A percentile compares a stretch with the other conserved stretches of the same genome.
Conservation (phyloP, 176 grass and related monocot genomes). For the Paspalum vaginatum region DNA sequence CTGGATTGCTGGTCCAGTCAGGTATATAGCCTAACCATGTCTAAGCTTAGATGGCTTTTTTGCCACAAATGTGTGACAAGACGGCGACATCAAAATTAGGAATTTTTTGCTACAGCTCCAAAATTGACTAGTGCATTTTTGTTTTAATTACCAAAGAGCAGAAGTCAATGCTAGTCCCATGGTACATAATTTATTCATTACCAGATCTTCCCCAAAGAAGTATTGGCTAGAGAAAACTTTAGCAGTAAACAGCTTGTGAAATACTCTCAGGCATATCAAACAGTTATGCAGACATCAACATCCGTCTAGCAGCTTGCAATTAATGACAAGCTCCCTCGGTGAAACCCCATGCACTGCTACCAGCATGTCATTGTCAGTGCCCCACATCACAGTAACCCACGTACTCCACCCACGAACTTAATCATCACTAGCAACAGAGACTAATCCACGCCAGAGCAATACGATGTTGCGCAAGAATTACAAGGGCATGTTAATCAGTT, state of each 20-base stretch:
- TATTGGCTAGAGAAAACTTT: not conserved
- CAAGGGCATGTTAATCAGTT: not conserved
- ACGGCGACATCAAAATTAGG: not conserved
- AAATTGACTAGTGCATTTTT: not conserved
- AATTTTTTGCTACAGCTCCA: not conserved
- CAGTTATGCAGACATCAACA: not conserved
- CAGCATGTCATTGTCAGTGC: not conserved
- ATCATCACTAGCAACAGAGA: slow-evolving; percentile 27
- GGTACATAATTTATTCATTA: slow-evolving; percentile 11
- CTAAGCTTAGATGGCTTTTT: not conserved
- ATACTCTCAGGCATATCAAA: not conserved
- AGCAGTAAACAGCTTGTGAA: not conserved
- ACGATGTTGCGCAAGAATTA: not conserved
- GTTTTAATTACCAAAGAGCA: not conserved
- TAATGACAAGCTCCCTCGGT: not conserved
- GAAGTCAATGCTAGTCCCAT: not conserved
- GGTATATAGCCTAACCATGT: not conserved
- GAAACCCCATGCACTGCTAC: not conserved
- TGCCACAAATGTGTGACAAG: not conserved
- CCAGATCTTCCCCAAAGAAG: not conserved
- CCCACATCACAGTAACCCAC: not conserved
- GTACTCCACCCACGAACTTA: not conserved
- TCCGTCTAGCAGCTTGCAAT: not conserved
- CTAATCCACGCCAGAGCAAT: not conserved
- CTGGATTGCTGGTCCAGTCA: not conserved